Base-by-base conservation (phyloP, 192 early-diverging fungal species). In the Helicostylum pulchrum region DNA sequence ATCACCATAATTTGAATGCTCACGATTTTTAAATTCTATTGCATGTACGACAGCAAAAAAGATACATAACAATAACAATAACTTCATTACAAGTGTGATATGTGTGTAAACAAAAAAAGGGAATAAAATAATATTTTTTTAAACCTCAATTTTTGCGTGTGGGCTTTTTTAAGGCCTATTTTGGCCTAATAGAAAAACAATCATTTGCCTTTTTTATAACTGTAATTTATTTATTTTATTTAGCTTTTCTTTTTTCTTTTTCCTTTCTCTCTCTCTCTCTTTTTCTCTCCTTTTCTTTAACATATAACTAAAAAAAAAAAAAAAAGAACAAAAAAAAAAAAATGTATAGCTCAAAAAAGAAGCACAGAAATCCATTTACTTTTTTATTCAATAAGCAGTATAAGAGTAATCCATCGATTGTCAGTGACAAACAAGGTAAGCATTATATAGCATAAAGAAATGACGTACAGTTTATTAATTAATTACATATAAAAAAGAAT, bases 1-100 rank as follows among this genome's bases (percentile, higher is more conserved):
- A 1, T 61, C 43, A 15, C 72, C 72, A 69, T 74, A 74, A 54
- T 74, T 74, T 42, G 62, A 65, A 20, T 74, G 66, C 12, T 53
- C 65, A 15, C 47, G 36, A 49, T 72, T 60, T 20, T 31, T 58
- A 20, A 57, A 48, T 14, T 32, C 59, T 7, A 58, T 23, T 0
- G 62, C 49, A 39, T 39, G 36, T n/a, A 53, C 4, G 15, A 62
- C 44, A 49, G 43, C 17, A 23, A 49, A 51, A 62, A 50, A 21
- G 4, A 26, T 45, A 32, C 26, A 34, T 20, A 19, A 32, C 5
- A 62, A 50, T 34, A 49, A 50, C 31, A 62, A 26, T 48, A 51
- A 51, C 26, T 26, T 10, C 19, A 39, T 17, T 51, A 51, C 17
- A 7, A n/a, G n/a, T n/a, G n/a, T n/a, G n/a, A n/a, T 26, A 21